Percentiles rank a stretch among this genome's conserved stretches.
Evolutionary conservation across 75 land plant genomes (phyloP).

Genomic region (Sequoia sempervirens): DNA sequence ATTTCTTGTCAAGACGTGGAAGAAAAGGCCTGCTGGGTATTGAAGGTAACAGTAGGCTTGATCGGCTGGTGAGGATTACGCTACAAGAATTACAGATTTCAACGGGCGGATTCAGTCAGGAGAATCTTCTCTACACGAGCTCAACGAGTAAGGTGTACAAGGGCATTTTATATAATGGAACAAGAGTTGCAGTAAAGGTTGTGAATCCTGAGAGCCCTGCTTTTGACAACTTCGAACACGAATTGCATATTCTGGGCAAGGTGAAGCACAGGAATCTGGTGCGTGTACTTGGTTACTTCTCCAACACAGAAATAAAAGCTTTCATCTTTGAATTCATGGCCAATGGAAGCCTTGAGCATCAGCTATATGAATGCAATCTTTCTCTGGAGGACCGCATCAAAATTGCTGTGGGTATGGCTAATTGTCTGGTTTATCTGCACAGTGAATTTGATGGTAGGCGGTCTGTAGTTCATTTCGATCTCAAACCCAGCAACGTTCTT

Average conservation of each 20-base stretch:
- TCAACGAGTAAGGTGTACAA: not conserved
- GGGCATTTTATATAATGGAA: not conserved
- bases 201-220: not conserved
- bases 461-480: slow-evolving; percentile 13
- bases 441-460: not conserved
- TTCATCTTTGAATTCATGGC: not conserved
- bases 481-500: slow-evolving; percentile 16
- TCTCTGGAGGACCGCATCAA: not conserved
- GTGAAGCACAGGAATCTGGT: not conserved
- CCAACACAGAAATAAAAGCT: slow-evolving; percentile 3
- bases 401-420: not conserved
- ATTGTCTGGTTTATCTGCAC: slow-evolving; percentile 2
- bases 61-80: not conserved
- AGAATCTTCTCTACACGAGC: not conserved
- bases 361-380: slow-evolving; percentile 8
- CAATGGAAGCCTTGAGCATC: slow-evolving; percentile 23
- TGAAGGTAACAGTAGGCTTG: not conserved
- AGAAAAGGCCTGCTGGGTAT: not conserved
- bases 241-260: not conserved
- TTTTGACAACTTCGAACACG: not conserved
- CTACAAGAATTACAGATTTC: not conserved
- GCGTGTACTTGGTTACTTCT: not conserved
- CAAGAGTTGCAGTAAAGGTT: not conserved
- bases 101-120: not conserved
- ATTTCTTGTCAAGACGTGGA: not conserved